Evolutionary conservation across 176 grass and related monocot species (phyloP), one percentile per base, ranked within the genome.

Genomic region (Tillandsia fasciculata): DNA sequence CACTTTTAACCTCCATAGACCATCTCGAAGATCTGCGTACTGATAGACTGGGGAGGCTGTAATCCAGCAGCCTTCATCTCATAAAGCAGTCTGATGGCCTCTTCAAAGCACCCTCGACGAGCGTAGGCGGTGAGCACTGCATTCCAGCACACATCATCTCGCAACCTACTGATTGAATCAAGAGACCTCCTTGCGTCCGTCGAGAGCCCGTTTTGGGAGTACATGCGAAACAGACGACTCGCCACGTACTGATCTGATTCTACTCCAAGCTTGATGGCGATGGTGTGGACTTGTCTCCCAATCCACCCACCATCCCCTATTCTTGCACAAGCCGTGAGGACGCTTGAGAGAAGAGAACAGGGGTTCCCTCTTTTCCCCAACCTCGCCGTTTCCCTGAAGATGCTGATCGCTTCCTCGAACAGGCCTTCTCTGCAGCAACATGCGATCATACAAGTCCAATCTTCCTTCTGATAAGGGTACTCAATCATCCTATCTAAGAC

Each of bases 161-260:
- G 78, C 64, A 14, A 33, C 26, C 76, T 78, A 24, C 70, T 49
- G 12, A 85, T 74, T 3, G 52, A 70, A 49, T 79, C 26, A 17
- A 97, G 92, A 8, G 88, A 82, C 72, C 68, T 92, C 15, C 53
- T 23, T 9, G 86, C 93, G 1, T 92, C 86, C 2, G 26, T 48
- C 24, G 85, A 70, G 52, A 53, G 69, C 47, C 79, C 81, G 42
- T 92, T 76, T 13, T 87, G 89, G 0, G 84, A 72, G 48, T 97
- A 97, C 89, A 97, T 81, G 69, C 87, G 81, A 4, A 97, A 79
- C 72, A 97, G 64, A 52, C 93, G 74, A 26, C 86, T 81, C 2
- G 78, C 75, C 0, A 96, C 81, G 20, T 87, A 96, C 49, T 76
- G 81, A 68, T 92, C 68, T 1, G 66, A 83, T 61, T 70, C 84